Percentiles rank a stretch among this genome's conserved stretches.
Evolutionary conservation across 1,284 basidiomycete genomes (phyloP).

Genomic region (Tylopilus orsonianus): DNA sequence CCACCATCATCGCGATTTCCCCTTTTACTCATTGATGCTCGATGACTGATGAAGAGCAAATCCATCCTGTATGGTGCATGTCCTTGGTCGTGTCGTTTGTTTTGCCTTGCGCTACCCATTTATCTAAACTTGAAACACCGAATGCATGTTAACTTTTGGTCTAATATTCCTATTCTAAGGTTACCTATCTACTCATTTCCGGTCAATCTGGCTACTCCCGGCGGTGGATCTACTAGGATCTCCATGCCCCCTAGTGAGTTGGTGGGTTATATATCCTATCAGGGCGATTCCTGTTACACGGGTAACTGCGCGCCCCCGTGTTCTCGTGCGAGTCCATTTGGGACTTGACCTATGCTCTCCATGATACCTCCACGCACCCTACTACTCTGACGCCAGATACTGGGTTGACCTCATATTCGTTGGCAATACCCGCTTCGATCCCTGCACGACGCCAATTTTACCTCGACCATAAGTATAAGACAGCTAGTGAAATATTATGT

Average conservation of each 20-base stretch:
- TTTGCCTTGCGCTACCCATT: conserved; percentile 26
- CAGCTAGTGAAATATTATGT: conserved; percentile 12
- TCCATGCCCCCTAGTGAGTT: conserved; percentile 11
- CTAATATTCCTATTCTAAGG: conserved; percentile 19
- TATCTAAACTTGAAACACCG: conserved; percentile 31
- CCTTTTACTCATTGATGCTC: conserved; percentile 34
- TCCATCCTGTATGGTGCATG: conserved; percentile 18
- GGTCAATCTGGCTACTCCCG: conserved; percentile 1
- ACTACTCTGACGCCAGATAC: conserved; percentile 13
- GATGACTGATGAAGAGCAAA: conserved; percentile 22
- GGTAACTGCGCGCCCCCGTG: conserved; percentile 2
- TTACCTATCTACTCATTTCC: conserved; percentile 12
- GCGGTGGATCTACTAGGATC: conserved; percentile 23
- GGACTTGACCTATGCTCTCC: conserved; percentile 9
- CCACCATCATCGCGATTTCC: conserved; percentile 53
- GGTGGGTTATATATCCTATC: conserved; percentile 30
- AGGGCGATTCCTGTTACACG: conserved; percentile 11
- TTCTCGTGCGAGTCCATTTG: conserved; percentile 5
- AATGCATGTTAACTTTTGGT: conserved; percentile 16
- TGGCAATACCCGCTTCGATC: not conserved
- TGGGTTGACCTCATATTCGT: not conserved
- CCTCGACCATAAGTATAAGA: not conserved
- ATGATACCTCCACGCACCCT: conserved; percentile 6
- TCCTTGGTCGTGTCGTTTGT: conserved; percentile 12
- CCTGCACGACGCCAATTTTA: not conserved